These are phyloP conservation scores for Brasenia schreberi DNA, from an alignment of 164 flowering plant genomes.

Conservation along the genomic window DNA sequence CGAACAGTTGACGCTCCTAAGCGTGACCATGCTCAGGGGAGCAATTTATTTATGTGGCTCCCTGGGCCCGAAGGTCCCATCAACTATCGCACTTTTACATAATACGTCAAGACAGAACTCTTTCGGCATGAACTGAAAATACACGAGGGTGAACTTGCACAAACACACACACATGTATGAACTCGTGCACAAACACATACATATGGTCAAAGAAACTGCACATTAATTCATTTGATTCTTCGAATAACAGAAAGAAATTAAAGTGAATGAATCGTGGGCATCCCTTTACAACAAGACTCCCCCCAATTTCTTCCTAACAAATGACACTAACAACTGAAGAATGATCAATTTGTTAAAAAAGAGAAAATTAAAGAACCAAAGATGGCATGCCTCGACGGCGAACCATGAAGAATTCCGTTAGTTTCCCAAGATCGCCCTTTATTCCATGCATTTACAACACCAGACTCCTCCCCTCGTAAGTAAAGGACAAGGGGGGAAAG, in stretches of 20 bases:
- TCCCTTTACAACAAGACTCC: neutral
- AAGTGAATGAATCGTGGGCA: neutral
- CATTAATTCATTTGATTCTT: neutral
- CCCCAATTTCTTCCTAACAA: neutral
- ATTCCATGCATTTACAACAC: neutral
- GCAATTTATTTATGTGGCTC: too few relatives aligned
- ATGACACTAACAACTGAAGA: neutral
- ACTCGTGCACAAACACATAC: too few relatives aligned
- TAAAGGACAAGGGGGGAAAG: slow-evolving; percentile 5
- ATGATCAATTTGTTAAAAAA: neutral
- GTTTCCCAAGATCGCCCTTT: neutral
- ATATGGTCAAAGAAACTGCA: neutral
- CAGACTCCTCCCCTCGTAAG: slow-evolving; percentile 17
- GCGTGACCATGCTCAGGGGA: too few relatives aligned
- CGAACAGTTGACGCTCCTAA: too few relatives aligned
- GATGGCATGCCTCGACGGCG: neutral
- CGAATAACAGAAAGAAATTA: neutral
- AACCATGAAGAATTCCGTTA: neutral
- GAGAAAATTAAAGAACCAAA: neutral
- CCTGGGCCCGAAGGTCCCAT: too few relatives aligned
- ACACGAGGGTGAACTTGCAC: too few relatives aligned
- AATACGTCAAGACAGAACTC: too few relatives aligned
- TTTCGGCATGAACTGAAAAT: too few relatives aligned
- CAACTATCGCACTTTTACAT: too few relatives aligned
- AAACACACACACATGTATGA: too few relatives aligned